Evolutionary conservation across 306 rosid species (phyloP).

Genomic region (Quercus robur): DNA sequence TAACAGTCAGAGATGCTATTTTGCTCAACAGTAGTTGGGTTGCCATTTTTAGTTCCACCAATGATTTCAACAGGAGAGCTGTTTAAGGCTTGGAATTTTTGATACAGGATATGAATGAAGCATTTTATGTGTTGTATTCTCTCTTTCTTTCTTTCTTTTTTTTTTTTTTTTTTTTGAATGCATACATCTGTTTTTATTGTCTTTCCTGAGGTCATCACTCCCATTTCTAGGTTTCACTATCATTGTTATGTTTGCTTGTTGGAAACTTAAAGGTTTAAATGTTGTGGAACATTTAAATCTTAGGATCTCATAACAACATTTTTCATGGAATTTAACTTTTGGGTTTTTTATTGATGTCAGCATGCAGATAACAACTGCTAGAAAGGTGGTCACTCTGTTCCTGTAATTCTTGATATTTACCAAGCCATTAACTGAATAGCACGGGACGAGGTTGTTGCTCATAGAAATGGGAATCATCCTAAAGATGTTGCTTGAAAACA

Average conservation of each 20-base stretch:
- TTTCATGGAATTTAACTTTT: neutral
- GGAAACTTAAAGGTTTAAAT: neutral
- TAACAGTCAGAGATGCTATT: slow-evolving; percentile 59
- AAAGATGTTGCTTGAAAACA: slow-evolving; percentile 48
- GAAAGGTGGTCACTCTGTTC: slow-evolving; percentile 63
- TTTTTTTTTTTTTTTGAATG: neutral
- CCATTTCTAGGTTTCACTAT: neutral
- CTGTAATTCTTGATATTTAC: slow-evolving; percentile 61
- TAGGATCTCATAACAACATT: no score
- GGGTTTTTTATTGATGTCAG: neutral
- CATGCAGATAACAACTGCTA: slow-evolving; percentile 52
- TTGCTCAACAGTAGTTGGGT: slow-evolving; percentile 61
- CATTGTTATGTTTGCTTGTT: neutral
- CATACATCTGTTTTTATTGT: neutral
- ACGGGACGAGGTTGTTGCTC: slow-evolving; percentile 52
- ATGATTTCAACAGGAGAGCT: slow-evolving; percentile 63
- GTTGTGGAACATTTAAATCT: neutral
- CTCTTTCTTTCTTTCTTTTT: neutral
- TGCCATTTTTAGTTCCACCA: slow-evolving; percentile 50
- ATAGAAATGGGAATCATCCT: slow-evolving; percentile 51
- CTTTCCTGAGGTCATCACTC: neutral
- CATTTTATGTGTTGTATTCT: neutral
- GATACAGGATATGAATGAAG: slow-evolving; percentile 32
- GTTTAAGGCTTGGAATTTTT: slow-evolving; percentile 55
- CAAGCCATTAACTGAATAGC: slow-evolving; percentile 64